Conservation (phyloP, 2,329 filamentous ascomycete genomes). For the Phaeosphaeria sp. region DNA sequence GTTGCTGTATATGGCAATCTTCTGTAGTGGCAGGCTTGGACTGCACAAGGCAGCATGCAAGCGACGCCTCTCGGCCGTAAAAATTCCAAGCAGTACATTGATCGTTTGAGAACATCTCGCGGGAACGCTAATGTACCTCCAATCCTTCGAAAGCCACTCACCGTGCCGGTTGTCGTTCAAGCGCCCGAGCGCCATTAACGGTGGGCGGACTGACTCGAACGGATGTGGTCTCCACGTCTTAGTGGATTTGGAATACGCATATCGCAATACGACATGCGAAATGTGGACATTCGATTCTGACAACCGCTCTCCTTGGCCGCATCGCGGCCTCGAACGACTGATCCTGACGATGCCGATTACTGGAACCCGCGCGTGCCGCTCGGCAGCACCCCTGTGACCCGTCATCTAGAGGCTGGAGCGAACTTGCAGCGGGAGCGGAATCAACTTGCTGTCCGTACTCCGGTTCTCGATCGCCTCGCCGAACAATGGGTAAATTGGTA, state of each 20-base stretch:
- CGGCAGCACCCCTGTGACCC: background rate
- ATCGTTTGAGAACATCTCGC: slow-evolving; percentile 12
- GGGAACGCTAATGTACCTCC: slow-evolving; percentile 18
- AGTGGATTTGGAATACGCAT: background rate
- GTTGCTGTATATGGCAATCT: background rate
- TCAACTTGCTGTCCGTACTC: background rate
- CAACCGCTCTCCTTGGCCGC: background rate
- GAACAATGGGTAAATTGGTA: background rate
- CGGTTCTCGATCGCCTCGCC: background rate
- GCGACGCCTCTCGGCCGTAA: slow-evolving; percentile 7
- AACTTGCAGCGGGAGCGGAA: background rate
- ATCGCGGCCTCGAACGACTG: background rate
- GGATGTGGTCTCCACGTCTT: background rate
- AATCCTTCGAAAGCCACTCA: slow-evolving; percentile 15
- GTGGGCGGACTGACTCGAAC: slow-evolving; percentile 1
- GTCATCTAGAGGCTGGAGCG: background rate
- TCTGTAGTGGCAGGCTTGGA: slow-evolving; percentile 3
- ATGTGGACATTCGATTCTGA: background rate
- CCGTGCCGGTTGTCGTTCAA: slow-evolving; percentile 10
- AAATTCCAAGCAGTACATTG: slow-evolving; percentile 11
- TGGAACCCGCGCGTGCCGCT: background rate
- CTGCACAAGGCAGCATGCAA: slow-evolving; percentile 2
- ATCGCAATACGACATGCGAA: background rate
- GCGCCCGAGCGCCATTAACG: slow-evolving; percentile 11
- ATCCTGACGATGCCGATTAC: background rate